These are phyloP conservation scores for Fusarium sp. DNA, from an alignment of 2,329 filamentous ascomycete species.

Conservation along the genomic window DNA sequence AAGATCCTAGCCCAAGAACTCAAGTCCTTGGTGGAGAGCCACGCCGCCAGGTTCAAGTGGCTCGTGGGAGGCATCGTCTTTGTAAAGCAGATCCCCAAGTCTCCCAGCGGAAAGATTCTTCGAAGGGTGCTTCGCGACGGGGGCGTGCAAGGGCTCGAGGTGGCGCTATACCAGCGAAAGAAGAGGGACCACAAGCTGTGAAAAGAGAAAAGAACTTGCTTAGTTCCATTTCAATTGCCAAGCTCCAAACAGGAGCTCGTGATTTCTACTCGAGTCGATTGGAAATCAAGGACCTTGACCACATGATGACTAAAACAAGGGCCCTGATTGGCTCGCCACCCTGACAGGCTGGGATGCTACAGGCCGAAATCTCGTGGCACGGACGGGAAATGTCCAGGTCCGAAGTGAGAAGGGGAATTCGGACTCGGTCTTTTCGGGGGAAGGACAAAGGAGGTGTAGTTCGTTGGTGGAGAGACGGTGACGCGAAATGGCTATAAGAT, in stretches of 20 bases:
- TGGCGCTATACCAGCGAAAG: slow-evolving; percentile 43
- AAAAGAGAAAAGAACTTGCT: neutral
- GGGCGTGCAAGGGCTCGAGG: slow-evolving; percentile 50
- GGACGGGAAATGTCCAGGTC: slow-evolving; percentile 8
- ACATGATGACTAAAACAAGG: slow-evolving; percentile 49
- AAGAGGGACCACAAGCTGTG: slow-evolving; percentile 39
- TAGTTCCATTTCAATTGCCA: neutral
- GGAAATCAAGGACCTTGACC: slow-evolving; percentile 32
- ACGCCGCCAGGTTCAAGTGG: slow-evolving; percentile 73
- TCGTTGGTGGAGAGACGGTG: slow-evolving; percentile 21
- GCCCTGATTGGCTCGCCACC: slow-evolving; percentile 44
- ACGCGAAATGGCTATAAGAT: slow-evolving; percentile 34
- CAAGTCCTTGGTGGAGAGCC: slow-evolving; percentile 67
- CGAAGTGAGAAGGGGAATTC: slow-evolving; percentile 2
- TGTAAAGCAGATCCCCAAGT: slow-evolving; percentile 78
- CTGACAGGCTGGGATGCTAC: neutral
- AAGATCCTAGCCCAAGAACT: slow-evolving; percentile 65
- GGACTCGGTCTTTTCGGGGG: slow-evolving; percentile 23
- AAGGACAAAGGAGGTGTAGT: slow-evolving; percentile 18
- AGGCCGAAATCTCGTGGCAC: slow-evolving; percentile 9
- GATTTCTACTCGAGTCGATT: slow-evolving; percentile 2
- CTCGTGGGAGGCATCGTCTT: slow-evolving; percentile 79
- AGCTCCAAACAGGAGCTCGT: slow-evolving; percentile 14
- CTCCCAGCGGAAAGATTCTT: slow-evolving; percentile 66
- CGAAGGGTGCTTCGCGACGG: slow-evolving; percentile 58